Percentiles rank a stretch among this genome's conserved stretches.
These are phyloP conservation scores for Fusarium sarcochroum DNA, from an alignment of 2,329 filamentous ascomycete genomes.

Conservation along the genomic window DNA sequence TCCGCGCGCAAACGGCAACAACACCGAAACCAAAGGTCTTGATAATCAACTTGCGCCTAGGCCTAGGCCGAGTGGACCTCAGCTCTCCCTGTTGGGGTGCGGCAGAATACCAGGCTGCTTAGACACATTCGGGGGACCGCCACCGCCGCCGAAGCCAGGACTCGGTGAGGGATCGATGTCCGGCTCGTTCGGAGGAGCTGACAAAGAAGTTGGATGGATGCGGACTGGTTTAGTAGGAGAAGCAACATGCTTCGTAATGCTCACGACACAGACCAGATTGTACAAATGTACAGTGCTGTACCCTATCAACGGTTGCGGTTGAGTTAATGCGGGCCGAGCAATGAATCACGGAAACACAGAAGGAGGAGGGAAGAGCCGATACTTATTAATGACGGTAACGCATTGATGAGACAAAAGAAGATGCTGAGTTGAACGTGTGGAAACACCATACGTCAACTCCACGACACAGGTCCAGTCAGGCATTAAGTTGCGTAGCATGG, in stretches of 20 bases:
- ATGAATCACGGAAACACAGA: conserved; percentile 11
- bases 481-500: conserved; percentile 28
- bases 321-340: conserved; percentile 5
- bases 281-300: conserved; percentile 6
- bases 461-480: conserved; percentile 31
- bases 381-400: conserved; percentile 29
- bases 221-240: conserved; percentile 31
- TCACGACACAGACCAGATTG: conserved; percentile 33
- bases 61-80: conserved; percentile 39
- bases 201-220: conserved; percentile 35
- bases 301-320: conserved; percentile 10
- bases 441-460: conserved; percentile 42
- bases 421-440: conserved; percentile 27
- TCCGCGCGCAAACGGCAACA: conserved; percentile 44
- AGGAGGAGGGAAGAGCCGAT: conserved; percentile 16
- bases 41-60: conserved; percentile 30
- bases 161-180: conserved; percentile 46
- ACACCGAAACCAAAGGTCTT: conserved; percentile 40
- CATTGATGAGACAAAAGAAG: conserved; percentile 23
- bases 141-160: conserved; percentile 42
- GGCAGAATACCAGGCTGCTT: conserved; percentile 12
- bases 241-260: conserved; percentile 44
- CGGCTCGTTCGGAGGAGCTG: conserved; percentile 44
- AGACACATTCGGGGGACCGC: conserved; percentile 33
- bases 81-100: conserved; percentile 43